Evolutionary conservation across 2,329 filamentous ascomycete species (phyloP), one percentile per base, ranked within the genome.

Genomic region (Paraphaeosphaeria sporulosa): DNA sequence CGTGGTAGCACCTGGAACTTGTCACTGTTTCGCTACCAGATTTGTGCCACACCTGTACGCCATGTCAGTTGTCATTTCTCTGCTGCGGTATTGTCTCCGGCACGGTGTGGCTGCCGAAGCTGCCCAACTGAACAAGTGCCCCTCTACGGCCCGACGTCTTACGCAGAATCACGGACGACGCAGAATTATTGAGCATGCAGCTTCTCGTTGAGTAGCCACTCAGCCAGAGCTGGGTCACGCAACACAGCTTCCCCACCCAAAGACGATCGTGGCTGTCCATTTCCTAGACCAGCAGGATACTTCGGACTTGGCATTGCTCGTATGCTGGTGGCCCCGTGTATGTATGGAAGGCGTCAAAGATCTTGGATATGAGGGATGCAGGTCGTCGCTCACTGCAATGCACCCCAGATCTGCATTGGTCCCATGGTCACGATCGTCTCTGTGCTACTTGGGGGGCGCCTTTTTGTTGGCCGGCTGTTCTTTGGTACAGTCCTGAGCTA

Each of bases 301-400:
- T 30, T 17, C 19, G 30, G 25, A n/a, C 64, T 63, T 65, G 65
- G 61, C 62, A 67, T 61, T 62, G 64, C 62, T 63, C 54, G 27
- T 57, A 55, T 53, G 56, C 55, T 57, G 62, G 65, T 68, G 67
- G 65, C 55, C 44, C 66, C 64, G 61, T 69, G 62, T 68, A 66
- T 64, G 64, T 58, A 66, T 63, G 57, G 59, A 63, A 64, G 58
- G 43, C 43, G 38, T 46, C 27, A 32, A 51, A 58, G 57, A 58
- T 12, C 56, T 57, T 62, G 60, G 52, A 56, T 54, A 43, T 42
- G 55, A 46, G 44, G 27, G 55, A 55, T 49, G 53, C 58, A 57
- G 44, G 47, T n/a, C 46, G 63, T 48, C 56, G 27, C 46, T 57
- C 54, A 58, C 47, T 59, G 57, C 38, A 50, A 65, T 66, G 65